Base-by-base conservation (phyloP, 768 basidiomycete species). In the Sistotremastrum suecicum region DNA sequence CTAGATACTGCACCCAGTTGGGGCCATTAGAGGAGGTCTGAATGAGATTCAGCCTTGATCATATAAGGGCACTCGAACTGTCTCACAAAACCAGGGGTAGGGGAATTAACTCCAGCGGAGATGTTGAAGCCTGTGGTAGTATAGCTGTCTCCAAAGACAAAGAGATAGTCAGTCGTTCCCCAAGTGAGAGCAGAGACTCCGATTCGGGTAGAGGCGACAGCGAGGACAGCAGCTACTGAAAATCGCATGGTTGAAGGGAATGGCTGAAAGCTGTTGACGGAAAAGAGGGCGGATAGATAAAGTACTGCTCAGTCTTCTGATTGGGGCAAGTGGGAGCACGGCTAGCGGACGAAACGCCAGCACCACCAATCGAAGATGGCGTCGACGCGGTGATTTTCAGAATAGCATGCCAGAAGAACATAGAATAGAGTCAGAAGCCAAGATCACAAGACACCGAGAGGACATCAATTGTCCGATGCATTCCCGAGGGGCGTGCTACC, bases 81-180 rank as follows among this genome's bases (percentile, higher is more conserved):
- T 58, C 70, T 56, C 54, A 77, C 76, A 49, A 63, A 68, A 38
- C 70, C 68, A 9, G 76, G 75, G 37, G 62, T 64, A 5, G 69
- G 64, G 0, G 76, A 74, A 49, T 72, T 51, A 9, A 77, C 59
- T 5, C 76, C 76, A 6, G 66, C 68, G 11, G 76, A 73, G 43
- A 78, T 65, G 50, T 78, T 77, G 55, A 68, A 80, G 6, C 77
- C 76, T 45, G 71, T 68, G 3, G 72, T 61, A 1, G 74, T 75
- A 56, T 80, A 80, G 1, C 75, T 79, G 52, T 80, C 78, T 7
- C 78, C 78, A 51, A 80, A 80, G 1, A 70, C 65, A 50, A 80
- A 74, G 43, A 79, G 52, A 53, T 68, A 77, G 50, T 76, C 59
- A 4, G 71, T 78, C 9, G 64, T 62, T 8, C 63, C 65, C 77